phyloP scores from a whole-genome alignment of 805 yeast genomes.

The Maudiozyma barnettii region DNA sequence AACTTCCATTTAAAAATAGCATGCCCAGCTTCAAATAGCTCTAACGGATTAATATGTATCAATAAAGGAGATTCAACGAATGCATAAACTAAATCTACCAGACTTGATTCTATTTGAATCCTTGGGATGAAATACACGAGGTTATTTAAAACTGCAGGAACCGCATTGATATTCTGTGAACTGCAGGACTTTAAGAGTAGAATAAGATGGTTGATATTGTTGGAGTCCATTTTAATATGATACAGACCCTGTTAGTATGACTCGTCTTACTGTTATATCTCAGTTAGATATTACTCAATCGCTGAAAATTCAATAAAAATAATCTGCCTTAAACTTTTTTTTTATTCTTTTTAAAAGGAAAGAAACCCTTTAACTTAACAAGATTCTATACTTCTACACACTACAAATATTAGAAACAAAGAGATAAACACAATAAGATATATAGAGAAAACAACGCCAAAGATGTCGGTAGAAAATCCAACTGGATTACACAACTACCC shows the following conservation, averaged over 20 bases:
- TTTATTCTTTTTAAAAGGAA: too few species aligned
- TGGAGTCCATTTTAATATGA: background rate
- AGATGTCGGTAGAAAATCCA: slow-evolving; percentile 14
- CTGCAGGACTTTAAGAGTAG: background rate
- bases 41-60: slow-evolving; percentile 6
- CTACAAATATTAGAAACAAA: background rate
- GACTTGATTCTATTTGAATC: slow-evolving; percentile 5
- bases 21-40: slow-evolving; percentile 13
- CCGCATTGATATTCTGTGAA: background rate
- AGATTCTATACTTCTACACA: background rate
- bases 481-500: slow-evolving; percentile 18
- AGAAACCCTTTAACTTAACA: too few species aligned
- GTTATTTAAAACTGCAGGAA: slow-evolving; percentile 14
- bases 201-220: slow-evolving; percentile 5
- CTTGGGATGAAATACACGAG: slow-evolving; percentile 24
- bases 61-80: slow-evolving; percentile 10
- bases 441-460: background rate
- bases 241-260: too few species aligned
- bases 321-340: too few species aligned
- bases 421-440: background rate
- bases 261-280: too few species aligned
- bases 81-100: slow-evolving; percentile 9
- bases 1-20: slow-evolving; percentile 23
- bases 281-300: too few species aligned
- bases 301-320: too few species aligned